Conservation (phyloP, 768 basidiomycete species). For the Leccinum aurantiacum region DNA sequence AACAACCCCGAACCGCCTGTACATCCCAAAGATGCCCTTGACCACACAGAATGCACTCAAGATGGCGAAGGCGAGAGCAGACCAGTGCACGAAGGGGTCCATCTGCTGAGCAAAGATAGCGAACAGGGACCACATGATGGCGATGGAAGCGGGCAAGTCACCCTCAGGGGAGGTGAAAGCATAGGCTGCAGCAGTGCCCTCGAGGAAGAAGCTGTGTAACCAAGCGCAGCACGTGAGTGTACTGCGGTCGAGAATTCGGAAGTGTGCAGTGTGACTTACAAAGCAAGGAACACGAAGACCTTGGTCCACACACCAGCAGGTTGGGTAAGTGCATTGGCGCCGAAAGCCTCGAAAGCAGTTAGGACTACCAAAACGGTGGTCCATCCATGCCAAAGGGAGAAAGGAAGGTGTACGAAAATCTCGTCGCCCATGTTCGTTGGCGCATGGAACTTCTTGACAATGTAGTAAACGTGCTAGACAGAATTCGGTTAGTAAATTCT, state of each 20-base stretch:
- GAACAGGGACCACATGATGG: conserved; percentile 91
- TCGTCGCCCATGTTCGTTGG: conserved; percentile 71
- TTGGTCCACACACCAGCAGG: conserved; percentile 87
- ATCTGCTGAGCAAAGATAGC: conserved; percentile 84
- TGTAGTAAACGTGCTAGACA: conserved; percentile 83
- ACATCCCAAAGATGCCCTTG: conserved; percentile 67
- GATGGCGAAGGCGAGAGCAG: conserved; percentile 80
- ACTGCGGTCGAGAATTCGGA: not conserved
- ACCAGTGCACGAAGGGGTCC: conserved; percentile 83
- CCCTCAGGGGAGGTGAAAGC: conserved; percentile 89
- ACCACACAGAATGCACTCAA: conserved; percentile 81
- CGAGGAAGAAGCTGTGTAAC: conserved; percentile 75
- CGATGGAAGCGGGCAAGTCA: conserved; percentile 89
- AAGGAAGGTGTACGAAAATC: conserved; percentile 91
- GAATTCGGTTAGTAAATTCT: conserved; percentile 14
- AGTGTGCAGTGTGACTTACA: conserved; percentile 46
- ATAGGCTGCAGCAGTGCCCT: conserved; percentile 90
- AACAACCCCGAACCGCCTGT: conserved; percentile 43
- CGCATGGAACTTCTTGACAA: conserved; percentile 83
- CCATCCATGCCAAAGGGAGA: conserved; percentile 95
- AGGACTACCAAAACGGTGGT: conserved; percentile 80
- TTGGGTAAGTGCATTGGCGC: conserved; percentile 65
- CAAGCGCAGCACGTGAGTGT: conserved; percentile 9
- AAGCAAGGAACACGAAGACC: conserved; percentile 89
- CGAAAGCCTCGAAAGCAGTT: conserved; percentile 87